These are phyloP conservation scores for Beauveria rudraprayagi DNA, from an alignment of 2,329 filamentous ascomycete species.

Conservation along the genomic window DNA sequence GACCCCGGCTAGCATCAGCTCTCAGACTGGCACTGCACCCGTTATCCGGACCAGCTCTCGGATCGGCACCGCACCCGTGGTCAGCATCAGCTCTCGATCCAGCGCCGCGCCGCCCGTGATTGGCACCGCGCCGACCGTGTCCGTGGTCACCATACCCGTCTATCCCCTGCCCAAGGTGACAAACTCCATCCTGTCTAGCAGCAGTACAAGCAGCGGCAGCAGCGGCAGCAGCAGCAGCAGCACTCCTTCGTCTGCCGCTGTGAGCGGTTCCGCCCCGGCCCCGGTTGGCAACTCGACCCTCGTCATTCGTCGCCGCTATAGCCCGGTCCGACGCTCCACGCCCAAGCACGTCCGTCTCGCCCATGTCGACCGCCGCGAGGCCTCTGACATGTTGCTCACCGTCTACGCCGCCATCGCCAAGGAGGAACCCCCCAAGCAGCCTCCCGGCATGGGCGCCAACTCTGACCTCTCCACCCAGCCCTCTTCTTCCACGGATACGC, in stretches of 20 bases:
- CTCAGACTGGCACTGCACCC: background rate
- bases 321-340: background rate
- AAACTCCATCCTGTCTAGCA: background rate
- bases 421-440: constrained; percentile 21
- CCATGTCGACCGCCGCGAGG: constrained; percentile 19
- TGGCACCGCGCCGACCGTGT: too few relatives aligned
- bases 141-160: background rate
- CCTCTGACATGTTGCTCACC: constrained; percentile 29
- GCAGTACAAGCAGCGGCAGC: background rate
- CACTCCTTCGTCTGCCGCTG: background rate
- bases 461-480: background rate
- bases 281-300: background rate
- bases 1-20: background rate
- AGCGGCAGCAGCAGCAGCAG: background rate
- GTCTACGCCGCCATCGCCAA: constrained; percentile 32
- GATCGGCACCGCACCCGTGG: too few relatives aligned
- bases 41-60: too few relatives aligned
- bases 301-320: background rate
- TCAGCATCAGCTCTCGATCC: too few relatives aligned
- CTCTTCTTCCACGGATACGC: background rate
- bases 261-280: background rate
- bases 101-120: too few relatives aligned
- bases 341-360: constrained; percentile 6
- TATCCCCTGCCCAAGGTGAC: background rate
- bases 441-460: constrained; percentile 24